phyloP scores from a whole-genome alignment of 805 yeast genomes.

The Zygoascus biomembranicola region DNA sequence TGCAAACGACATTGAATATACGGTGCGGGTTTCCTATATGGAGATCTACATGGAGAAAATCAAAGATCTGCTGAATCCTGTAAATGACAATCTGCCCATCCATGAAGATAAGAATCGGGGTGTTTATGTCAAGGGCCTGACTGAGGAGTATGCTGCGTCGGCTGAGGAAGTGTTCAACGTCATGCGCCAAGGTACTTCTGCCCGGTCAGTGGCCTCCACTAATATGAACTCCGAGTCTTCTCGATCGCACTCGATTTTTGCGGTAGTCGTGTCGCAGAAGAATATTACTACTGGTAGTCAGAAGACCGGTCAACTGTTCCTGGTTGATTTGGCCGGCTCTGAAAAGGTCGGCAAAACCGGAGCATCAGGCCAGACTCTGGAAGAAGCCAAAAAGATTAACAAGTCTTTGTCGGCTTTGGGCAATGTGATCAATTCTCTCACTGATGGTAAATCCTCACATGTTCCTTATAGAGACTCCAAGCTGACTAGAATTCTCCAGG shows the following conservation, averaged over 20 bases:
- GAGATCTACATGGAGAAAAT: slow-evolving; percentile 78
- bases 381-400: slow-evolving; percentile 81
- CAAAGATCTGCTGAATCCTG: slow-evolving; percentile 53
- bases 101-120: slow-evolving; percentile 61
- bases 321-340: slow-evolving; percentile 84
- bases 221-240: slow-evolving; percentile 67
- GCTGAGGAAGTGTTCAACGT: slow-evolving; percentile 50
- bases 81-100: slow-evolving; percentile 37
- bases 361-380: slow-evolving; percentile 62
- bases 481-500: slow-evolving; percentile 68
- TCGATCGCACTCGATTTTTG: slow-evolving; percentile 74
- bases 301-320: slow-evolving; percentile 54
- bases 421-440: slow-evolving; percentile 68
- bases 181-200: slow-evolving; percentile 49
- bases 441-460: slow-evolving; percentile 58
- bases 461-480: slow-evolving; percentile 74
- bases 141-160: slow-evolving; percentile 50
- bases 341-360: slow-evolving; percentile 75
- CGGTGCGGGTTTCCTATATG: slow-evolving; percentile 63
- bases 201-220: slow-evolving; percentile 53
- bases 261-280: slow-evolving; percentile 57
- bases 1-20: slow-evolving; percentile 47
- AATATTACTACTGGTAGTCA: slow-evolving; percentile 45
- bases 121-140: slow-evolving; percentile 62
- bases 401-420: slow-evolving; percentile 71